A percentile compares a stretch with the other conserved stretches of the same genome.
Conservation (phyloP, 169 alveolate genomes). For the Plasmodium gaboni region DNA sequence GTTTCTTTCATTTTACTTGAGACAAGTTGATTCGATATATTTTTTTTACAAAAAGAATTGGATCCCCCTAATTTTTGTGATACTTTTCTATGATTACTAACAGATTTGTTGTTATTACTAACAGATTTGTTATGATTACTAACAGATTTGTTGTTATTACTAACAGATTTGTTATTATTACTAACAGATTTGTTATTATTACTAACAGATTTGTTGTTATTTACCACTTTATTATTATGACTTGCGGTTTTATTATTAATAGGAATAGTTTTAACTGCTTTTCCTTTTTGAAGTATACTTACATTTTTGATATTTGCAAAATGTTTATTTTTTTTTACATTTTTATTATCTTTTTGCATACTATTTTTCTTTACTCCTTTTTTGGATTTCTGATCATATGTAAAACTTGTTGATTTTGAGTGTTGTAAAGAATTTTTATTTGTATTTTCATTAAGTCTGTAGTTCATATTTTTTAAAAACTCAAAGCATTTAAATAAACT, state of each 20-base stretch:
- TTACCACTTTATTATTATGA: too few species aligned
- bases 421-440: constrained; percentile 1
- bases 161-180: too few species aligned
- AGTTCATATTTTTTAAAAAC: constrained; percentile 61
- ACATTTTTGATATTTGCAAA: constrained; percentile 7
- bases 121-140: too few species aligned
- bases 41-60: background rate
- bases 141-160: background rate
- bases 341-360: constrained; percentile 31
- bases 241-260: too few species aligned
- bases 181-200: background rate
- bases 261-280: background rate
- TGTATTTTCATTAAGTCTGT: constrained; percentile 14
- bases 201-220: background rate
- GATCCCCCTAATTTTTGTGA: background rate
- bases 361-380: constrained; percentile 22
- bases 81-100: background rate
- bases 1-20: constrained; percentile 4
- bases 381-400: constrained; percentile 35
- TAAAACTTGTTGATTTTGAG: constrained; percentile 9
- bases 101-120: background rate
- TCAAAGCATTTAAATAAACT: constrained; percentile 66
- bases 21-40: background rate
- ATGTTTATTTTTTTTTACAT: constrained; percentile 8
- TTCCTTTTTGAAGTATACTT: background rate